These are phyloP conservation scores for Pinguiococcus pyrenoidosus DNA, from an alignment of 108 stramenopile genomes.

Conservation along the genomic window DNA sequence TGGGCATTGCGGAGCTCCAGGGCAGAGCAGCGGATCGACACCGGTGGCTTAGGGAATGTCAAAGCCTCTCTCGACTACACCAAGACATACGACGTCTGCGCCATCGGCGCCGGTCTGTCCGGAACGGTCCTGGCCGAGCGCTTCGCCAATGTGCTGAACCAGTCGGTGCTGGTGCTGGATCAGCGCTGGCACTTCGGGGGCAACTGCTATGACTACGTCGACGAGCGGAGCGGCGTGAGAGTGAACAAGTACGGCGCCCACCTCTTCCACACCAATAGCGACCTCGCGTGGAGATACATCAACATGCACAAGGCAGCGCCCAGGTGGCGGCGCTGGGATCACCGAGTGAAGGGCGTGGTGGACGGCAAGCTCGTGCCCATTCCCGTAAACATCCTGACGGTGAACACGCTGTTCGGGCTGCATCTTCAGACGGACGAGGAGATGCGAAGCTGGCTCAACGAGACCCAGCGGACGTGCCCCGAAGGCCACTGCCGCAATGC, in stretches of 20 bases:
- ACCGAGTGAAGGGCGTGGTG: slow-evolving; percentile 45
- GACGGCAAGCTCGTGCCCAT: slow-evolving; percentile 50
- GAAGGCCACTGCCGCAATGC: not conserved
- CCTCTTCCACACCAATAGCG: slow-evolving; percentile 43
- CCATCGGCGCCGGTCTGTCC: slow-evolving; percentile 58
- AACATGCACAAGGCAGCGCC: slow-evolving; percentile 44
- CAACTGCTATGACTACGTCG: slow-evolving; percentile 63
- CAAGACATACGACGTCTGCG: slow-evolving; percentile 61
- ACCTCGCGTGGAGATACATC: slow-evolving; percentile 56
- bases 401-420: slow-evolving; percentile 54
- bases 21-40: too few relatives aligned
- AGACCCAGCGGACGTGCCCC: too few relatives aligned
- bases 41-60: too few relatives aligned
- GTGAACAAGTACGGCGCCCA: slow-evolving; percentile 9
- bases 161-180: slow-evolving; percentile 52
- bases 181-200: slow-evolving; percentile 41
- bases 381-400: slow-evolving; percentile 66
- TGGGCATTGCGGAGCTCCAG: too few relatives aligned
- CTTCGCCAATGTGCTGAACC: slow-evolving; percentile 37
- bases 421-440: slow-evolving; percentile 29
- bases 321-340: slow-evolving; percentile 56
- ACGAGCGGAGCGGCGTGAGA: slow-evolving; percentile 12
- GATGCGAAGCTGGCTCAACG: too few relatives aligned
- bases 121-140: slow-evolving; percentile 61
- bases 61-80: too few relatives aligned